Percentiles rank a stretch among this genome's conserved stretches.
These are phyloP conservation scores for Theileria annulata DNA, from an alignment of 169 alveolate genomes.

Conservation along the genomic window DNA sequence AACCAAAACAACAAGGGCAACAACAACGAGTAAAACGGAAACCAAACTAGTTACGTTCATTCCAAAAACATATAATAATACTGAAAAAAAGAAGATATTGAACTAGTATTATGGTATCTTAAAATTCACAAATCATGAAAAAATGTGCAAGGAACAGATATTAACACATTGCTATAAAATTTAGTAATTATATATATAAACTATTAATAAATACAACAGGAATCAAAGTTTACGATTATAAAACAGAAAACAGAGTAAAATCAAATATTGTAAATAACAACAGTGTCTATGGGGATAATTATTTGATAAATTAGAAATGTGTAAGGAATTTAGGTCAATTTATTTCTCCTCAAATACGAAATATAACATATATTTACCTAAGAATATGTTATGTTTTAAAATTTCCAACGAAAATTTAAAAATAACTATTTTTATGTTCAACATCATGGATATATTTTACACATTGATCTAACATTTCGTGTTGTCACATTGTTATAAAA, in stretches of 20 bases:
- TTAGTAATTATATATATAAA: neutral
- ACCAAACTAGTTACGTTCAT: neutral
- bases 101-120: neutral
- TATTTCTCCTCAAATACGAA: neutral
- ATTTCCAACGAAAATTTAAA: neutral
- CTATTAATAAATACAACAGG: neutral
- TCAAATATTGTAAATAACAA: neutral
- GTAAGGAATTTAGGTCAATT: neutral
- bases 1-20: neutral
- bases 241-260: neutral
- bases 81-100: neutral
- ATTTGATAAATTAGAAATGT: neutral
- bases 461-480: neutral
- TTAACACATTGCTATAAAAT: neutral
- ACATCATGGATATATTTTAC: neutral
- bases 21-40: neutral
- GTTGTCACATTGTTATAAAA: neutral
- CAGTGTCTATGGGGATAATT: constrained; percentile 11
- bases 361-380: neutral
- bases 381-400: too few species aligned
- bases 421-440: neutral
- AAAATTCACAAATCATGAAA: neutral
- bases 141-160: neutral
- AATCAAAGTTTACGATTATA: neutral
- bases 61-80: neutral